Percentiles rank a stretch among this genome's conserved stretches.
These are phyloP conservation scores for Euryodendron excelsum DNA, from an alignment of 148 eudicot genomes.

Conservation along the genomic window DNA sequence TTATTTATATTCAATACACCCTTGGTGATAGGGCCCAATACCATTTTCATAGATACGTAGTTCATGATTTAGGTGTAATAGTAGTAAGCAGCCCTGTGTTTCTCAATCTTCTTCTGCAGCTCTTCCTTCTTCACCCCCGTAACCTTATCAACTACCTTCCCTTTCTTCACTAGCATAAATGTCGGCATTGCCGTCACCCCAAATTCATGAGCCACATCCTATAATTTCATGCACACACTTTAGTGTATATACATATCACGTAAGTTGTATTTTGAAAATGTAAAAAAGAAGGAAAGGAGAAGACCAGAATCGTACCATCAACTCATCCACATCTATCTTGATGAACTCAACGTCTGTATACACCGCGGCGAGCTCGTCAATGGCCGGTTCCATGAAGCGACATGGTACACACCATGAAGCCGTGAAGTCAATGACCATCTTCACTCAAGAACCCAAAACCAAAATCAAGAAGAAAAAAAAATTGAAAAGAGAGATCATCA, in stretches of 20 bases:
- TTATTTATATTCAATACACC: too few species aligned
- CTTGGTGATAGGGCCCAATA: too few species aligned
- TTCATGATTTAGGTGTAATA: not conserved
- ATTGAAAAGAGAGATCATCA: not conserved
- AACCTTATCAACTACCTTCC: conserved; percentile 43
- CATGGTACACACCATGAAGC: conserved; percentile 92
- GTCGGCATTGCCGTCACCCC: conserved; percentile 59
- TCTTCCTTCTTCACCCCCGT: conserved; percentile 51
- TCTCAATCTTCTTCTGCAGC: conserved; percentile 48
- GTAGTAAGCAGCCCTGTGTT: conserved; percentile 20
- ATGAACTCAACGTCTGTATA: conserved; percentile 67
- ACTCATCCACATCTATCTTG: conserved; percentile 85
- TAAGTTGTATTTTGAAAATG: too few species aligned
- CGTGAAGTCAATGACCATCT: conserved; percentile 74
- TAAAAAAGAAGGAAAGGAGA: too few species aligned
- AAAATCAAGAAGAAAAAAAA: not conserved
- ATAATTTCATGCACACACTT: not conserved
- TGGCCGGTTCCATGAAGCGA: conserved; percentile 50
- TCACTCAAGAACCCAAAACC: not conserved
- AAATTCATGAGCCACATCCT: conserved; percentile 51
- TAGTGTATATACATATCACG: not conserved
- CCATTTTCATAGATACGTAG: too few species aligned
- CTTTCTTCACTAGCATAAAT: conserved; percentile 42
- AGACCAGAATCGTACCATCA: conserved; percentile 50
- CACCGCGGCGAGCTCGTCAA: conserved; percentile 59